Percentiles rank a stretch among this genome's conserved stretches.
Evolutionary conservation across 2,329 filamentous ascomycete species (phyloP).

Genomic region (Daldinia eschscholtzii): DNA sequence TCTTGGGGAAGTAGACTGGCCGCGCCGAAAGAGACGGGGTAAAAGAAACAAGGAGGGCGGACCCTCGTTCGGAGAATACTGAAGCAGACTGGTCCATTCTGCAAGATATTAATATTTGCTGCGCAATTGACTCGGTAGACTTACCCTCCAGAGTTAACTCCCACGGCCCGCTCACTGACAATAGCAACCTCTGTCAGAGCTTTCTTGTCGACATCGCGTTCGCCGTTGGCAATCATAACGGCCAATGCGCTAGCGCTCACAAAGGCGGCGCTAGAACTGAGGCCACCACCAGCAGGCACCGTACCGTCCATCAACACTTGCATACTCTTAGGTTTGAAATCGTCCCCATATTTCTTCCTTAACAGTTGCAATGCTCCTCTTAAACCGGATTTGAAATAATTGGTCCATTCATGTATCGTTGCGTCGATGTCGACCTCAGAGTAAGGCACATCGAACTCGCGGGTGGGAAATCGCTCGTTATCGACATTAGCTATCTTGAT

Average conservation of each 20-base stretch:
- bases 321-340: conserved; percentile 80
- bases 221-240: conserved; percentile 87
- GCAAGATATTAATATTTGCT: conserved; percentile 37
- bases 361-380: conserved; percentile 84
- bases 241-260: conserved; percentile 91
- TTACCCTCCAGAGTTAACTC: conserved; percentile 95
- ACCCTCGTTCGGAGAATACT: conserved; percentile 88
- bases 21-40: conserved; percentile 80
- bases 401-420: conserved; percentile 91
- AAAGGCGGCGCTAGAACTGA: conserved; percentile 94
- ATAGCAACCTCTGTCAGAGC: conserved; percentile 93
- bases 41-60: conserved; percentile 92
- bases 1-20: conserved; percentile 84
- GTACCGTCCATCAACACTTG: conserved; percentile 91
- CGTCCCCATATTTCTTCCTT: conserved; percentile 70
- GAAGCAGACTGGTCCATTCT: conserved; percentile 98
- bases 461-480: conserved; percentile 78
- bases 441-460: conserved; percentile 78
- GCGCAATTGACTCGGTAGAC: conserved; percentile 45
- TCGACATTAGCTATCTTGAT: conserved; percentile 86
- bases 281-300: conserved; percentile 89
- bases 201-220: conserved; percentile 85
- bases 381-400: conserved; percentile 97
- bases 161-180: conserved; percentile 92
- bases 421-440: conserved; percentile 84